Base-by-base conservation (phyloP, 208 protist species). In the Leishmania guyanensis region DNA sequence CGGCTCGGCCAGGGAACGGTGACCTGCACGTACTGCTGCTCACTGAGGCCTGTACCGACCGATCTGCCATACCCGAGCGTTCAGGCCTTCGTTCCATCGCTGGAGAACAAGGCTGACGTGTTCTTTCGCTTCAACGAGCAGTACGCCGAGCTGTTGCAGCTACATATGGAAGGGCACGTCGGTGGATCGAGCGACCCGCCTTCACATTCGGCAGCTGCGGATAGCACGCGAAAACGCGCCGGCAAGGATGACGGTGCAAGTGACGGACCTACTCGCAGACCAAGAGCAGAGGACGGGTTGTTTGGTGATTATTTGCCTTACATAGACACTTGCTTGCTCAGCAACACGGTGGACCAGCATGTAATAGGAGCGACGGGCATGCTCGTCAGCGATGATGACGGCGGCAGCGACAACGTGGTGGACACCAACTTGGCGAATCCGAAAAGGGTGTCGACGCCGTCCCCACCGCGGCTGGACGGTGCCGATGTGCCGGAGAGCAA, bases 91-190 rank as follows among this genome's bases (percentile, higher is more conserved):
- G 82, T 92, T 4, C 93, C 89, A 22, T 86, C 84, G 33, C 84
- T 97, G n/a, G 88, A 96, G 84, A 96, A 96, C 82, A 91, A 90
- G 46, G 94, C 93, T 12, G 94, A 97, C 77, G 91, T 89, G 1
- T 97, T 97, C 71, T 96, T 97, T 62, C 79, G 87, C 56, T 97
- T 97, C 69, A 90, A 86, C 71, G 89, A 95, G 62, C 77, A 79
- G 70, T 96, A 96, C 72, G 79, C 79, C 20, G 75, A 75, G 50
- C 80, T 96, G 56, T 77, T 88, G 66, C 79, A 69, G 71, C 54
- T 74, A 56, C 74, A 81, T 36, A 10, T 46, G 70, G 48, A 14
- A n/a, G 82, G 72, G 48, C 20, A 43, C 20, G 75, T 43, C 36
- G 60, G 46, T 39, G 43, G 29, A 20, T 54, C 5, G 20, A 48